phyloP scores from a whole-genome alignment of 176 grass and related monocot genomes.

The Oryza officinalis region DNA sequence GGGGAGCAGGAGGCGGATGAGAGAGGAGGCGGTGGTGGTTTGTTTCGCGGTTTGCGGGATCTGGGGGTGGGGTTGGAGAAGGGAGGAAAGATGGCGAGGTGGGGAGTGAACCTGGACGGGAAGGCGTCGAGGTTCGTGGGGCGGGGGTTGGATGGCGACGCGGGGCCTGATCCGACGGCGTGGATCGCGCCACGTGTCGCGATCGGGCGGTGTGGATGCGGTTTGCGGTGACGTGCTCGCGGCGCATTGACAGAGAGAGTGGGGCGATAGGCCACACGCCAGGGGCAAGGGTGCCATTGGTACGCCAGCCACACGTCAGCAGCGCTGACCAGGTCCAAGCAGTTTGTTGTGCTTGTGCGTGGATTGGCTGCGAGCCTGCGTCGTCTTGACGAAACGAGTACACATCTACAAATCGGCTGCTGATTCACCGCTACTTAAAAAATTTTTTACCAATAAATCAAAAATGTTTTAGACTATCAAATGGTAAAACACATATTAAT shows the following conservation, averaged over 20 bases:
- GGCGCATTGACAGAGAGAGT: constrained; percentile 27
- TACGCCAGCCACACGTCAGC: background rate
- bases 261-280: too few relatives aligned
- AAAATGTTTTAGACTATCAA: too few relatives aligned
- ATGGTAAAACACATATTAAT: too few relatives aligned
- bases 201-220: background rate
- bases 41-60: constrained; percentile 44
- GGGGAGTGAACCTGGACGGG: constrained; percentile 56
- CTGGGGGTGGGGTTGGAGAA: constrained; percentile 2
- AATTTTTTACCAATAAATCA: too few relatives aligned
- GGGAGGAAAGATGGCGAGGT: constrained; percentile 40
- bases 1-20: background rate
- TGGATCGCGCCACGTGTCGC: constrained; percentile 3
- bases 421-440: too few relatives aligned
- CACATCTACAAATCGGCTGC: too few relatives aligned
- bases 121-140: constrained; percentile 46
- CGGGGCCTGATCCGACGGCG: constrained; percentile 1
- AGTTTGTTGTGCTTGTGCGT: too few relatives aligned
- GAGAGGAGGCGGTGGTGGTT: constrained; percentile 14
- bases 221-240: constrained; percentile 33
- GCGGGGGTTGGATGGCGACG: constrained; percentile 36
- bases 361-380: too few relatives aligned
- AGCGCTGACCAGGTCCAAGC: background rate
- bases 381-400: too few relatives aligned
- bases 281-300: too few relatives aligned